Conservation (phyloP, 2,329 filamentous ascomycete species). For the Cladosporium sp. region DNA sequence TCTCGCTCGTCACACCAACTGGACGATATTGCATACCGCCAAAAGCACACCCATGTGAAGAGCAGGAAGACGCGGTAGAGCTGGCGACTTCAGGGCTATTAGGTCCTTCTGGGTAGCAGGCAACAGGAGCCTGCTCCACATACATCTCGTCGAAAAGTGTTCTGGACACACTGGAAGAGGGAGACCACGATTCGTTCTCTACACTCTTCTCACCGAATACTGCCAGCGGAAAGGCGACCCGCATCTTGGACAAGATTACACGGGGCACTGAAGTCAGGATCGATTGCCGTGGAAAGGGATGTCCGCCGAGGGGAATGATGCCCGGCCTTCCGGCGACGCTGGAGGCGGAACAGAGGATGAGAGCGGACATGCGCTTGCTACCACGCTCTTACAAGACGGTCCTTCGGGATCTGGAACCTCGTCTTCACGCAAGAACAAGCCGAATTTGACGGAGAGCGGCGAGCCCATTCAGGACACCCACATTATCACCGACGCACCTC, state of each 20-base stretch:
- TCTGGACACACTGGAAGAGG: too few relatives aligned
- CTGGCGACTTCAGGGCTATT: slow-evolving; percentile 18
- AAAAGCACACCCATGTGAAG: slow-evolving; percentile 1
- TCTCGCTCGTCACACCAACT: background rate
- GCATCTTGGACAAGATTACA: too few relatives aligned
- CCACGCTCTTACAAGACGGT: background rate
- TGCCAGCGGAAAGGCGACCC: too few relatives aligned
- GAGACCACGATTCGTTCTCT: too few relatives aligned
- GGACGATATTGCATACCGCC: background rate
- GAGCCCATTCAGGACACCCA: background rate
- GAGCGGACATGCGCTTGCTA: slow-evolving; percentile 2
- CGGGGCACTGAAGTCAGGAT: too few relatives aligned
- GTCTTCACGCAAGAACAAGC: slow-evolving; percentile 13
- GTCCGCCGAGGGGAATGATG: slow-evolving; percentile 13
- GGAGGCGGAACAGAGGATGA: background rate
- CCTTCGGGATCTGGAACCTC: background rate
- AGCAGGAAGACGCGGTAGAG: background rate
- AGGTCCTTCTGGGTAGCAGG: slow-evolving; percentile 13
- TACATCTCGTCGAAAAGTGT: too few relatives aligned
- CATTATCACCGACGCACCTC: background rate
- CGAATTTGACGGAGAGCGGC: background rate
- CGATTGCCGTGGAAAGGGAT: slow-evolving; percentile 5
- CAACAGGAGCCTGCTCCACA: background rate
- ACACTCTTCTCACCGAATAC: too few relatives aligned
- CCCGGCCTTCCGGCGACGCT: background rate